phyloP scores from a whole-genome alignment of 2,329 filamentous ascomycete species.

The Harringtonia aguacate region DNA sequence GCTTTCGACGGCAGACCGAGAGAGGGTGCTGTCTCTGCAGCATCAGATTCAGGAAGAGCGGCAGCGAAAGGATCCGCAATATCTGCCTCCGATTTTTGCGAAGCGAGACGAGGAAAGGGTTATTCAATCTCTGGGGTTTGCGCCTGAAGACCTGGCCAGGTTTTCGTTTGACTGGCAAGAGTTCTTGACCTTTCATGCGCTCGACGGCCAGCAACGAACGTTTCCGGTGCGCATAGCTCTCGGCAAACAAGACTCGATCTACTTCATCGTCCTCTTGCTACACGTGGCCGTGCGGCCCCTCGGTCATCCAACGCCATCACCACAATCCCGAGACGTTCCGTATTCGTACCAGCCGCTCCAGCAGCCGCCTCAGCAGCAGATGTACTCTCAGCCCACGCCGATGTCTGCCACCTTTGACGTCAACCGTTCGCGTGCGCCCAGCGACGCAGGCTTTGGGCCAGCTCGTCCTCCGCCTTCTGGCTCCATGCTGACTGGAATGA shows the following conservation, averaged over 20 bases:
- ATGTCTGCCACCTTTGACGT: slow-evolving; percentile 37
- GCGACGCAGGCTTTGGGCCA: slow-evolving; percentile 9
- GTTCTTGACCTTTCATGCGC: slow-evolving; percentile 40
- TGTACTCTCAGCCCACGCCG: slow-evolving; percentile 33
- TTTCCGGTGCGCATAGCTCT: slow-evolving; percentile 43
- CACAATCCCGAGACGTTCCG: slow-evolving; percentile 29
- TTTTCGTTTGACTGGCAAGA: slow-evolving; percentile 43
- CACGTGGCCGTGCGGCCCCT: slow-evolving; percentile 23
- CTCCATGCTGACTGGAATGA: slow-evolving; percentile 26
- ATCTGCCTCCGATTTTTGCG: slow-evolving; percentile 52
- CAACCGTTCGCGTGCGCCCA: slow-evolving; percentile 26
- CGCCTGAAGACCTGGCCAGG: slow-evolving; percentile 38
- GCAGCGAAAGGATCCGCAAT: slow-evolving; percentile 46
- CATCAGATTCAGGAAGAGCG: slow-evolving; percentile 47
- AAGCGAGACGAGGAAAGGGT: slow-evolving; percentile 42
- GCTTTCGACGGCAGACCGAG: slow-evolving; percentile 38
- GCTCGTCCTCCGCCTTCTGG: slow-evolving; percentile 3
- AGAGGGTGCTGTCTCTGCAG: slow-evolving; percentile 39
- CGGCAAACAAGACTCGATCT: slow-evolving; percentile 50
- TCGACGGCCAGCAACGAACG: slow-evolving; percentile 39
- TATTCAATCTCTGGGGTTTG: slow-evolving; percentile 44
- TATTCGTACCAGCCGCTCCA: slow-evolving; percentile 30
- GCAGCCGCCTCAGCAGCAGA: slow-evolving; percentile 19
- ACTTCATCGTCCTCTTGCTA: slow-evolving; percentile 46
- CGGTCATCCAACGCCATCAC: slow-evolving; percentile 34